Conservation (phyloP, 805 yeast genomes). For the Starmerella floris region DNA sequence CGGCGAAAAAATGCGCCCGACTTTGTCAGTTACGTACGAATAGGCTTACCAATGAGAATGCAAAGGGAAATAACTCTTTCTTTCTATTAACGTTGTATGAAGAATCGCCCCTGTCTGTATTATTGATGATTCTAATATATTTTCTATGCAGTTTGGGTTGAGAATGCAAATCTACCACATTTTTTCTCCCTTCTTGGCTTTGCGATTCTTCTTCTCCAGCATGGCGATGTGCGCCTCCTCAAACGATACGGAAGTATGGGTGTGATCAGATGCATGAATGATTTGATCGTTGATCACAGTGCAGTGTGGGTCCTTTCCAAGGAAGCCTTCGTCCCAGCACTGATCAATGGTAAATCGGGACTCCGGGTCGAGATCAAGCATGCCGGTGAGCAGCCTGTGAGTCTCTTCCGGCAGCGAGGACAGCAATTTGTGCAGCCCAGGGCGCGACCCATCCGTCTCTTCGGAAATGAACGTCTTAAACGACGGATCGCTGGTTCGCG, state of each 20-base stretch:
- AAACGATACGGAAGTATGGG: constrained; percentile 81
- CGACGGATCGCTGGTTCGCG: constrained; percentile 65
- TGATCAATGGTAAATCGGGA: constrained; percentile 47
- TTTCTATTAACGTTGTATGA: no score
- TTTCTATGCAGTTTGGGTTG: no score
- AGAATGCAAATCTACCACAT: constrained; percentile 26
- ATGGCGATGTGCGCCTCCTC: constrained; percentile 93
- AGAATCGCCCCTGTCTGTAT: no score
- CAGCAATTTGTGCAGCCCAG: constrained; percentile 58
- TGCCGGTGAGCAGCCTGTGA: constrained; percentile 44
- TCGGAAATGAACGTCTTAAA: constrained; percentile 58
- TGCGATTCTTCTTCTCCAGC: constrained; percentile 54
- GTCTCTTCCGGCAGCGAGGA: constrained; percentile 57
- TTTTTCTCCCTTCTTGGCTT: constrained; percentile 41
- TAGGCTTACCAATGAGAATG: no score
- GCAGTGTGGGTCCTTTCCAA: constrained; percentile 53
- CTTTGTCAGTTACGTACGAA: no score
- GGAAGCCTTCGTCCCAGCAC: constrained; percentile 47
- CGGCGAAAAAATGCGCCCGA: no score
- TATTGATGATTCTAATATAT: no score
- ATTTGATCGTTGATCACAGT: constrained; percentile 30
- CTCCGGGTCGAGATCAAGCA: constrained; percentile 54
- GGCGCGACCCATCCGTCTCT: constrained; percentile 19
- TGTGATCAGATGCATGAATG: constrained; percentile 46
- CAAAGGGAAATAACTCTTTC: no score